A percentile compares a stretch with the other conserved stretches of the same genome.
These are phyloP conservation scores for Staphylotrichum tortipilum DNA, from an alignment of 495 filamentous ascomycete genomes.

Conservation along the genomic window DNA sequence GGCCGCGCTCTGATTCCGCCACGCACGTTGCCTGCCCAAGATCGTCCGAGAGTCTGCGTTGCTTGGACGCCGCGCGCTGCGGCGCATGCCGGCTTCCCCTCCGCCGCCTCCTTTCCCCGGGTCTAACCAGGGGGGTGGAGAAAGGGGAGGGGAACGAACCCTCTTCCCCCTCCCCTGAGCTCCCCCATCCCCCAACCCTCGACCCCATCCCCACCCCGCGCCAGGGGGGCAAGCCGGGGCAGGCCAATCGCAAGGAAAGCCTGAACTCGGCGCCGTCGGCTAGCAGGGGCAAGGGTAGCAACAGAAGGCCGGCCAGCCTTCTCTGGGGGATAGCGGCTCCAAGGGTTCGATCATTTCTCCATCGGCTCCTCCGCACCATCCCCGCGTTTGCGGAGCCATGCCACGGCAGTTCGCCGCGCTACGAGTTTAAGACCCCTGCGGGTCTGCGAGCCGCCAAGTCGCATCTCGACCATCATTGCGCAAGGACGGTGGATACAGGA, in stretches of 20 bases:
- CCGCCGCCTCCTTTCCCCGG: too few relatives aligned
- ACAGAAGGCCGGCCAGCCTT: neutral
- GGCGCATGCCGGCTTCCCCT: too few relatives aligned
- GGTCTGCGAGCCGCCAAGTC: neutral
- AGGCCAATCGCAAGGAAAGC: constrained; percentile 11
- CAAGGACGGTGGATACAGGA: too few relatives aligned
- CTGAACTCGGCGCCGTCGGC: constrained; percentile 8
- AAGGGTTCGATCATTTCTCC: neutral
- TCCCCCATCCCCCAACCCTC: too few relatives aligned
- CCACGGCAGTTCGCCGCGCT: constrained; percentile 2
- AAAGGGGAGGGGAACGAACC: too few relatives aligned
- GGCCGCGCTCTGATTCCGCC: neutral
- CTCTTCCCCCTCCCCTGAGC: too few relatives aligned
- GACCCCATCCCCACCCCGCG: too few relatives aligned
- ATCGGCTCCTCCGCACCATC: neutral
- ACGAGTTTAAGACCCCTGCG: neutral
- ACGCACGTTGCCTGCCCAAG: neutral
- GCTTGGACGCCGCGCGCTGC: too few relatives aligned
- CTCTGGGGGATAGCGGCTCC: neutral
- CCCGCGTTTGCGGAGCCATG: constrained; percentile 3
- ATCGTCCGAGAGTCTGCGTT: too few relatives aligned
- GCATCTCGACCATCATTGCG: constrained; percentile 3
- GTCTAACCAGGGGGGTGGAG: too few relatives aligned
- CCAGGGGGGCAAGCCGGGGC: too few relatives aligned
- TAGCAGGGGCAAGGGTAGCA: neutral